Base-by-base conservation (phyloP, 75 land plant species). In the Cunninghamia lanceolata region DNA sequence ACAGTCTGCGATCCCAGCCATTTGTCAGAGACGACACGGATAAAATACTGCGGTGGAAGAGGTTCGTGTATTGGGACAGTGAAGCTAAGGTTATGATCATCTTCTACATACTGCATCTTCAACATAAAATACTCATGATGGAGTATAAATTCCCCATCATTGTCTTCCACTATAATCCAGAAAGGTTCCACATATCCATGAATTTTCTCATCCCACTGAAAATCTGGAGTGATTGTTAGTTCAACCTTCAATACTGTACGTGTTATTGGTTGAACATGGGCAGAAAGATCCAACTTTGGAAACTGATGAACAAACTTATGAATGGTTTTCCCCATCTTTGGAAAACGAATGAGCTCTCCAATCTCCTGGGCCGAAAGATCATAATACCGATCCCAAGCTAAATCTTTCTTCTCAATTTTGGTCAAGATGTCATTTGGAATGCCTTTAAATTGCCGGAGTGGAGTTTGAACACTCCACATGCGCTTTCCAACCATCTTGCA, bases 401-500 rank as follows among this genome's bases (percentile, higher is more conserved):
- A 86, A 91, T 98, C 95, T 83, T 98, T 96, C 93, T 95, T 98
- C 87, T 98, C 98, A 83, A 98, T 84, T 88, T 96, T 96, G 90
- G 89, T 92, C 66, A 98, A 87, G 4, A 96, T 93, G 30, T 95
- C 95, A 89, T 91, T 98, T 74, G 97, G 95, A n/a, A 96, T 94
- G 10, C 95, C 98, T 86, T 85, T 88, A 90, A 98, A 98, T 74
- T 98, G 99, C 45, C 99, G 95, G 54, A 98, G 90, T 5, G 99
- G 99, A 35, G 99, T 96, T 86, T 98, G 99, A 87, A 94, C 97
- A 86, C 92, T 96, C 99, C 99, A 98, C 99, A 98, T 95, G 30
- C 98, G 92, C 90, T 93, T 92, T 39, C 82, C 85, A 39, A 96
- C 96, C 99, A 50, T 50, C 53, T 50, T 50, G 53, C 53, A 50